Evolutionary conservation across 179 eudicot species (phyloP), one percentile per base, ranked within the genome.

Genomic region (Silene vulgaris): DNA sequence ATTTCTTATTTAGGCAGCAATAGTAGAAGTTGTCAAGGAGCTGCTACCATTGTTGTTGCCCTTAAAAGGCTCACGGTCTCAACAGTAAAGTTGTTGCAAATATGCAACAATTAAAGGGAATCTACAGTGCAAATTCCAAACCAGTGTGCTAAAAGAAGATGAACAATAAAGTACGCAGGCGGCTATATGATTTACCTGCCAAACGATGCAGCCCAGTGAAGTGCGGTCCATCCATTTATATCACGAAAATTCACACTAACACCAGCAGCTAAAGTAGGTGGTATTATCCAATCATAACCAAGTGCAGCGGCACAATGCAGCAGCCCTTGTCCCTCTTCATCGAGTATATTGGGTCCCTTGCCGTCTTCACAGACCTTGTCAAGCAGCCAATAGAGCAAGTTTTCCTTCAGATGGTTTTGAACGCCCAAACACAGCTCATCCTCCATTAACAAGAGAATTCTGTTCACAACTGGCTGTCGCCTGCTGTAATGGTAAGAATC

Each of bases 121-220:
- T 21, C 30, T 26, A 63, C 32, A 23, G 13, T 63, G 67, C 37
- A 23, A 65, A 30, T 65, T 26, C 69, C 43, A 65, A 65, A 26
- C 43, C 20, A 29, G 4, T 30, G 69, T 65, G 45, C 32, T 65
- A 13, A 26, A 56, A 28, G 43, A 30, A 65, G 19, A 28, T 4
- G 7, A 28, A 65, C n/a, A 40, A n/a, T 30, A 67, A 37, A 67
- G 23, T 21, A 43, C 0, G 28, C 26, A 19, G 9, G 30, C 20
- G 50, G 17, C 21, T 50, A 50, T 14, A 70, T 1, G 40, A 40
- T 8, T 66, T 79, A 89, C 98, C 95, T 93, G 83, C 98, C 98
- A 86, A 82, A 88, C 73, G 73, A 89, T 77, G 95, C 97, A 61
- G 97, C 96, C 96, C 94, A 92, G 74, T 92, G 97, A 64, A 92